Base-by-base conservation (phyloP, 257 asterid genomes). In the Nicotiana undulata region DNA sequence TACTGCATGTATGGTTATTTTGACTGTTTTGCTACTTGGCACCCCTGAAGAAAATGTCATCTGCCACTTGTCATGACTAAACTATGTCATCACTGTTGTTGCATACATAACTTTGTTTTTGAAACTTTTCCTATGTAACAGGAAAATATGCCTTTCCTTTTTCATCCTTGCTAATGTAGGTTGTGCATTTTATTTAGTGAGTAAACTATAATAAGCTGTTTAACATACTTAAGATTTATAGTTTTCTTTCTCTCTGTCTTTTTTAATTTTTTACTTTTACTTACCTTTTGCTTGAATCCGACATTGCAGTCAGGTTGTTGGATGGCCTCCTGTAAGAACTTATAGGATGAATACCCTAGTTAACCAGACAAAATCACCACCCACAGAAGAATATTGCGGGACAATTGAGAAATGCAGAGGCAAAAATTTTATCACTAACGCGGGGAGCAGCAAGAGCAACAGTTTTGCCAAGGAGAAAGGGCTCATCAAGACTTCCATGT, bases 321-420 rank as follows among this genome's bases (percentile, higher is more conserved):
- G 90, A 82, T 86, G 92, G 92, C 92, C 92, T 52, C 92, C 92
- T 28, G 76, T 88, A 77, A 82, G 90, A 85, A 49, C 86, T 59
- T 75, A 84, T 61, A 80, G 92, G 82, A 83, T 86, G 85, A 87
- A 86, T 77, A 86, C 85, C 86, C 34, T 88, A 44, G 83, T 80
- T 44, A 85, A 79, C 84, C 92, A 82, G 70, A 51, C 85, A 53
- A 88, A 84, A 81, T 75, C 83, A 60, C 84, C 81, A 15, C 16
- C 51, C 55, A 17, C 82, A 40, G 88, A 84, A 77, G 89, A 83
- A 68, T 81, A 70, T 79, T 63, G 80, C 72, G 76, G 86, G 2
- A 28, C 81, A 16, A 76, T 74, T 56, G 94, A 89, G 37, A 91
- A 89, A 80, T 77, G 89, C 77, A 81, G 88, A 76, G 82, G 26